A percentile compares a stretch with the other conserved stretches of the same genome.
Conservation (phyloP, 2,329 filamentous ascomycete species). For the Fusarium longipes region DNA sequence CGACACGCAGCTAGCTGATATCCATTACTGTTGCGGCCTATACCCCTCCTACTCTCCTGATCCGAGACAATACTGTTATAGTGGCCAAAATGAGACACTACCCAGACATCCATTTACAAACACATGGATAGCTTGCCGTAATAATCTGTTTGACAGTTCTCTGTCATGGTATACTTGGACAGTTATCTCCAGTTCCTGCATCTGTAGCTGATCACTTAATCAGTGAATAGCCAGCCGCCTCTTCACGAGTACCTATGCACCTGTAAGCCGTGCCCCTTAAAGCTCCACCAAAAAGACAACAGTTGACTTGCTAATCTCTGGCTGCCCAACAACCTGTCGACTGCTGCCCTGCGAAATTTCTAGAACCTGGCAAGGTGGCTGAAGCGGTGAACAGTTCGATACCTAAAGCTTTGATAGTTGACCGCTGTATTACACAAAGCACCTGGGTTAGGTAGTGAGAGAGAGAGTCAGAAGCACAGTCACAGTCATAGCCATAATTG, state of each 20-base stretch:
- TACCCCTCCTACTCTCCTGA: conserved; percentile 15
- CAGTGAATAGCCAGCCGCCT: not conserved
- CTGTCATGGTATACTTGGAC: not conserved
- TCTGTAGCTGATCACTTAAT: not conserved
- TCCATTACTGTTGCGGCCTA: not conserved
- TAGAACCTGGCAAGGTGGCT: conserved; percentile 33
- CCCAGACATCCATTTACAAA: not conserved
- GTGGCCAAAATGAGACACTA: not conserved
- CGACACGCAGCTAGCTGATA: conserved; percentile 13
- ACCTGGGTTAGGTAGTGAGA: conserved; percentile 2
- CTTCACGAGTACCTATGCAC: not conserved
- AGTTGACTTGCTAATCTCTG: conserved; percentile 29
- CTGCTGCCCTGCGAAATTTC: conserved; percentile 33
- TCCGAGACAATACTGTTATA: conserved; percentile 7
- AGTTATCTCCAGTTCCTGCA: not conserved
- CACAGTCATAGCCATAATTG: conserved; percentile 4
- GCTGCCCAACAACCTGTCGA: conserved; percentile 31
- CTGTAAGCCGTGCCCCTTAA: conserved; percentile 8
- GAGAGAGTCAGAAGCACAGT: not conserved
- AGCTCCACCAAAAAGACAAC: conserved; percentile 28
- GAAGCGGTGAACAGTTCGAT: conserved; percentile 29
- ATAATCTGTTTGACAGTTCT: not conserved
- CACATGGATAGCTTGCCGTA: not conserved
- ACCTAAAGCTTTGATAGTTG: conserved; percentile 16
- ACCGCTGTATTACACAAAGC: conserved; percentile 13